Evolutionary conservation across 2,329 filamentous ascomycete genomes (phyloP).

Genomic region (Penicillium italicum): DNA sequence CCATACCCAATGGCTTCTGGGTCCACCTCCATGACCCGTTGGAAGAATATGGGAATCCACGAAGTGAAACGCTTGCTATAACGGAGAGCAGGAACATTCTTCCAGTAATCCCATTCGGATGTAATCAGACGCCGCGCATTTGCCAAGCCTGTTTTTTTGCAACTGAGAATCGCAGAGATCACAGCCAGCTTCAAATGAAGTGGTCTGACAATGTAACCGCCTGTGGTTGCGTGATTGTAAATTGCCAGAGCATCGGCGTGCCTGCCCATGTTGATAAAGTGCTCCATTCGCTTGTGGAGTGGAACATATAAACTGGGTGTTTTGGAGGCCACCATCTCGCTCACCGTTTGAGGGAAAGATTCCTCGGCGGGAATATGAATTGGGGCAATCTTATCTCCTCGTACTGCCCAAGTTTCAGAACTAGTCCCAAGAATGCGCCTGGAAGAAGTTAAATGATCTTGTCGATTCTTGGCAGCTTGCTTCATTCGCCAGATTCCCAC

Average conservation of each 20-base stretch:
- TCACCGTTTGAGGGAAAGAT: constrained; percentile 29
- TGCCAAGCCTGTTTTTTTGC: constrained; percentile 22
- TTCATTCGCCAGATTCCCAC: constrained; percentile 42
- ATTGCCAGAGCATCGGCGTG: constrained; percentile 30
- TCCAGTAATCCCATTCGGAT: constrained; percentile 24
- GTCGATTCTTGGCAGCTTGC: constrained; percentile 35
- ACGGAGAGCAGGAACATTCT: constrained; percentile 6
- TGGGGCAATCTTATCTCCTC: constrained; percentile 12
- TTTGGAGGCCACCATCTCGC: constrained; percentile 27
- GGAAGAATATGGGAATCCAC: constrained; percentile 37
- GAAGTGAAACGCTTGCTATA: constrained; percentile 22
- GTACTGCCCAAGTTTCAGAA: constrained; percentile 11
- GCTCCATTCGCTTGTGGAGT: constrained; percentile 37
- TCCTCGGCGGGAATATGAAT: constrained; percentile 16
- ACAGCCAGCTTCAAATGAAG: constrained; percentile 38
- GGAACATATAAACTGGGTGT: constrained; percentile 33
- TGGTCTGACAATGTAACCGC: constrained; percentile 31
- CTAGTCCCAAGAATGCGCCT: constrained; percentile 36
- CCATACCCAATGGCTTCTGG: constrained; percentile 15
- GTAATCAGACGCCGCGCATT: constrained; percentile 35
- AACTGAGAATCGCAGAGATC: constrained; percentile 34
- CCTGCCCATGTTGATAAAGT: constrained; percentile 38
- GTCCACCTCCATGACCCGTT: constrained; percentile 30
- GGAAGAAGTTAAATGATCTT: constrained; percentile 31
- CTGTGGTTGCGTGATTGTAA: constrained; percentile 30